A percentile compares a stretch with the other conserved stretches of the same genome.
Conservation (phyloP, 2,329 filamentous ascomycete genomes). For the Colletotrichum paranaense region DNA sequence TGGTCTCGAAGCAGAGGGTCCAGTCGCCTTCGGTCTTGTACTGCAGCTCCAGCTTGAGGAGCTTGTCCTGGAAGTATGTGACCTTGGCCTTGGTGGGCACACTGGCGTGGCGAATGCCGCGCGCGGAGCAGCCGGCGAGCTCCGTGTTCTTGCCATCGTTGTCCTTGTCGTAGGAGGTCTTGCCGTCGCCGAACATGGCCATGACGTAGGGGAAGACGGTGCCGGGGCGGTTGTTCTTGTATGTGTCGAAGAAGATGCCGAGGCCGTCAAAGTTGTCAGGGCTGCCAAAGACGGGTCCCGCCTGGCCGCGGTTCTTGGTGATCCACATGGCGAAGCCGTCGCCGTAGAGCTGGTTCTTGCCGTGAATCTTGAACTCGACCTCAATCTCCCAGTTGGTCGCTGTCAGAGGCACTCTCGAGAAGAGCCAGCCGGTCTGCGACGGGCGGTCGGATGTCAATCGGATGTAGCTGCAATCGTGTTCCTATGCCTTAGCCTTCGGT, state of each 20-base stretch:
- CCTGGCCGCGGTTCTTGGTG: slow-evolving; percentile 87
- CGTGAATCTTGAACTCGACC: slow-evolving; percentile 94
- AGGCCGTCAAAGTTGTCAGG: slow-evolving; percentile 92
- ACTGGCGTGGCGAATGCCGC: slow-evolving; percentile 84
- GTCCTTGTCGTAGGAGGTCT: slow-evolving; percentile 89
- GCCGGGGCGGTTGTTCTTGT: slow-evolving; percentile 98
- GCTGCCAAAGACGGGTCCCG: slow-evolving; percentile 88
- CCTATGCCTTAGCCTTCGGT: slow-evolving; percentile 39
- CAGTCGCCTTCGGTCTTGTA: slow-evolving; percentile 93
- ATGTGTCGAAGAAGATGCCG: slow-evolving; percentile 96
- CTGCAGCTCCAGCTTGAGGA: slow-evolving; percentile 88
- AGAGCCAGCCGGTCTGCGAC: slow-evolving; percentile 93
- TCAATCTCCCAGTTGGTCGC: slow-evolving; percentile 99
- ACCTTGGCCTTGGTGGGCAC: slow-evolving; percentile 87
- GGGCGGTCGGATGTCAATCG: slow-evolving; percentile 91
- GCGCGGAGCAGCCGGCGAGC: slow-evolving; percentile 92
- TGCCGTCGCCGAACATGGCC: slow-evolving; percentile 96
- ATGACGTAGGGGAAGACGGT: slow-evolving; percentile 97
- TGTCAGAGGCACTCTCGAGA: slow-evolving; percentile 92
- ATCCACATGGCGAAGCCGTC: slow-evolving; percentile 99
- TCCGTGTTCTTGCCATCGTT: slow-evolving; percentile 95
- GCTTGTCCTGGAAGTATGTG: slow-evolving; percentile 97
- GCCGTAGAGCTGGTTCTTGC: slow-evolving; percentile 89
- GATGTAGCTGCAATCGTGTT: slow-evolving; percentile 74
- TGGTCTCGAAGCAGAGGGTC: slow-evolving; percentile 87